phyloP scores from a whole-genome alignment of 129 eudicot genomes.

The Flaveria linearis region DNA sequence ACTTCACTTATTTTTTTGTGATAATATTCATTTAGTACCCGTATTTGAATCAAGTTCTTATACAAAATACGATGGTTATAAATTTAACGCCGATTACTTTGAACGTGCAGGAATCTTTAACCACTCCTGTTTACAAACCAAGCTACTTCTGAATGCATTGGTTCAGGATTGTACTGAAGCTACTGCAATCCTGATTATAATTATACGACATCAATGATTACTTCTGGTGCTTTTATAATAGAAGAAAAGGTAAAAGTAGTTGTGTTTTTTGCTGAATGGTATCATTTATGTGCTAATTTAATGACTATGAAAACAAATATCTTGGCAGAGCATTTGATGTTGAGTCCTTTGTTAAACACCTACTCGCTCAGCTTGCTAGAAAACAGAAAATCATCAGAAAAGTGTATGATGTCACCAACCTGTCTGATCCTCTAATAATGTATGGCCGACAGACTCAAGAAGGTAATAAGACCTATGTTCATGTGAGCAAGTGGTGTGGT shows the following conservation, averaged over 20 bases:
- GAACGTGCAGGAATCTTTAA: conserved; percentile 22
- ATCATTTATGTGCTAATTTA: too few relatives aligned
- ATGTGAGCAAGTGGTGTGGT: conserved; percentile 35
- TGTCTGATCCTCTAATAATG: conserved; percentile 71
- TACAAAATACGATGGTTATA: too few relatives aligned
- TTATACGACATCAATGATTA: background rate
- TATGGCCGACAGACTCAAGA: conserved; percentile 67
- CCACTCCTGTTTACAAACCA: conserved; percentile 75
- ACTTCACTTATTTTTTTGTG: too few relatives aligned
- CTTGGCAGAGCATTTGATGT: conserved; percentile 88
- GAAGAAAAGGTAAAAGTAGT: too few relatives aligned
- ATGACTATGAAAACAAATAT: conserved; percentile 37
- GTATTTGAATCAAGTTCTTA: too few relatives aligned
- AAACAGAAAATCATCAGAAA: conserved; percentile 71
- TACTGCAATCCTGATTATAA: conserved; percentile 42
- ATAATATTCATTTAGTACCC: too few relatives aligned
- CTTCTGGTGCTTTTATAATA: too few relatives aligned
- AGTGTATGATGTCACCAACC: conserved; percentile 78
- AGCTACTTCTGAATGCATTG: conserved; percentile 61
- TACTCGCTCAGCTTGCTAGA: conserved; percentile 85
- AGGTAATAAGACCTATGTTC: conserved; percentile 56
- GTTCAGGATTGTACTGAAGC: conserved; percentile 60
- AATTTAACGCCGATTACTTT: too few relatives aligned
- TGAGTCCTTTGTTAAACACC: conserved; percentile 83
- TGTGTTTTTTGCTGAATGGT: too few relatives aligned